Evolutionary conservation across 441 rosid genomes (phyloP).

Genomic region (Populus hybrid): DNA sequence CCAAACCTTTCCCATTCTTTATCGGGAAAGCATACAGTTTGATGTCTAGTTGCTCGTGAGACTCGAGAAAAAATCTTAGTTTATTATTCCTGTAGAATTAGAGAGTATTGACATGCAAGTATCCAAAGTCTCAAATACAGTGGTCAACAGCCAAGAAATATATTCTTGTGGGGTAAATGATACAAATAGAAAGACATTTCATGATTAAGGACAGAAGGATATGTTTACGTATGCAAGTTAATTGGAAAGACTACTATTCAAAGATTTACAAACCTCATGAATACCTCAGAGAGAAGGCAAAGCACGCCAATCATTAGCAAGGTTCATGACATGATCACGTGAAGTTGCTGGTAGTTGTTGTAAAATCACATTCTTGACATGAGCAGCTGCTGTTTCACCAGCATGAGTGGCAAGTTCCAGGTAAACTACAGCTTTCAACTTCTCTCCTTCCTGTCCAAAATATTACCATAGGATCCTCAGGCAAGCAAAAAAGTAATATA

Average conservation of each 20-base stretch:
- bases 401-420: conserved; percentile 83
- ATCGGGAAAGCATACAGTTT: background rate
- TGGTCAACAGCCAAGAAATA: too few species aligned
- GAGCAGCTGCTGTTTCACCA: conserved; percentile 70
- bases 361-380: conserved; percentile 59
- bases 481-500: background rate
- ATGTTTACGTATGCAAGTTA: background rate
- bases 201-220: background rate
- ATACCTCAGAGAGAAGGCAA: conserved; percentile 44
- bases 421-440: conserved; percentile 71
- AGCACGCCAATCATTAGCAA: conserved; percentile 59
- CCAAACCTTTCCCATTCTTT: background rate
- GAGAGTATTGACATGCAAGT: too few species aligned
- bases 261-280: conserved; percentile 12
- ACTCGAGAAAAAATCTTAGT: background rate
- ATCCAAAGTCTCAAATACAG: too few species aligned
- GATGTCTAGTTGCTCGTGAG: background rate
- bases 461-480: conserved; percentile 6
- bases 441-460: conserved; percentile 64
- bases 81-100: too few species aligned
- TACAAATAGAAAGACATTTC: too few species aligned
- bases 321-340: conserved; percentile 43
- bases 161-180: too few species aligned
- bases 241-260: background rate
- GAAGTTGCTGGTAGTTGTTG: conserved; percentile 57